Evolutionary conservation across 2,329 filamentous ascomycete species (phyloP).

Genomic region (Aspergillus felis): DNA sequence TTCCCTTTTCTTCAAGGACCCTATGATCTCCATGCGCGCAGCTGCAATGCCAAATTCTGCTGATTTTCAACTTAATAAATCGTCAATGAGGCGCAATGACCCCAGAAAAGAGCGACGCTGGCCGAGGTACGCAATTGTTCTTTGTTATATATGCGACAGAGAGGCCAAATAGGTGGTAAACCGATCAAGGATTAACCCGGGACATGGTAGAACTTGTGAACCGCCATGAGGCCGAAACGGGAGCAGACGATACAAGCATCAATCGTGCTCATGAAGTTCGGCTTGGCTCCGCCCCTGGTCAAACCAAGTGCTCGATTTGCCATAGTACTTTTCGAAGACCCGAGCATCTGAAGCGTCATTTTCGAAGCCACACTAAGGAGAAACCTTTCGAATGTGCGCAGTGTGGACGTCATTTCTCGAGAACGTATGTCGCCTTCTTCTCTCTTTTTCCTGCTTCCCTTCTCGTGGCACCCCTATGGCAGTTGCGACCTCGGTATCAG

Average conservation of each 20-base stretch:
- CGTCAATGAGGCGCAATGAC: conserved; percentile 28
- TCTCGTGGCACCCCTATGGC: background rate
- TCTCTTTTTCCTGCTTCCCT: background rate
- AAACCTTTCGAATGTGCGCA: conserved; percentile 38
- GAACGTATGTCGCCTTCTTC: conserved; percentile 29
- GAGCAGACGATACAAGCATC: conserved; percentile 8
- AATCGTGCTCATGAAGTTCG: conserved; percentile 10
- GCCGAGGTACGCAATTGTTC: conserved; percentile 17
- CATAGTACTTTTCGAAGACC: conserved; percentile 36
- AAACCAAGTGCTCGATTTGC: conserved; percentile 33
- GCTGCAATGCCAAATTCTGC: conserved; percentile 14
- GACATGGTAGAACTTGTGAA: conserved; percentile 11
- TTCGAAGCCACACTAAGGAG: conserved; percentile 39
- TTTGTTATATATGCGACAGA: background rate
- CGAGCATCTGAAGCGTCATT: conserved; percentile 41
- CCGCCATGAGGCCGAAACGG: conserved; percentile 13
- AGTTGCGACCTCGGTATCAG: background rate
- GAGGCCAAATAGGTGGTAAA: background rate
- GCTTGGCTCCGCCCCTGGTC: conserved; percentile 13
- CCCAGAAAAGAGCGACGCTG: conserved; percentile 22
- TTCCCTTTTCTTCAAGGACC: background rate
- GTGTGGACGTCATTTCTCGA: conserved; percentile 41
- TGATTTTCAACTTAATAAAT: conserved; percentile 2
- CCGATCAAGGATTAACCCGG: conserved; percentile 3
- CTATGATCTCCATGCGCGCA: background rate